Evolutionary conservation across 192 early-diverging fungal genomes (phyloP).

Genomic region (Coemansia sp.): DNA sequence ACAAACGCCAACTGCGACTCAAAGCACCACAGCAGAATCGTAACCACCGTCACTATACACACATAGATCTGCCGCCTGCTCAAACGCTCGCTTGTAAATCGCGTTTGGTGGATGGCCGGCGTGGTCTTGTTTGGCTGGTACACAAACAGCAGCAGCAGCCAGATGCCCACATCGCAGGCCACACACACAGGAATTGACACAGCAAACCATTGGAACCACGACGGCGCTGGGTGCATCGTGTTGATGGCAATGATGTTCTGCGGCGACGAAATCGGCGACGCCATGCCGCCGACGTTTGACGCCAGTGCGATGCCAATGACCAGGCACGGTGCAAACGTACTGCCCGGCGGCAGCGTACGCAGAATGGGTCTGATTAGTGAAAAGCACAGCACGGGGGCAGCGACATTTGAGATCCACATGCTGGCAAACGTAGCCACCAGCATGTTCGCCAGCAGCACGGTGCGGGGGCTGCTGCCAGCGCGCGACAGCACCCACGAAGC

Average conservation of each 20-base stretch:
- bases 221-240: slow-evolving; percentile 84
- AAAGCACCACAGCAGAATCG: slow-evolving; percentile 89
- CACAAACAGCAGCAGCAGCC: slow-evolving; percentile 76
- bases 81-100: slow-evolving; percentile 40
- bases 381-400: slow-evolving; percentile 95
- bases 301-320: slow-evolving; percentile 97
- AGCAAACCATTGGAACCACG: slow-evolving; percentile 90
- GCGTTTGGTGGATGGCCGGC: slow-evolving; percentile 59
- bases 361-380: slow-evolving; percentile 92
- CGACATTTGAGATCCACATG: slow-evolving; percentile 99
- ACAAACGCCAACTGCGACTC: slow-evolving; percentile 69
- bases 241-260: slow-evolving; percentile 96
- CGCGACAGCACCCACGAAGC: slow-evolving; percentile 85
- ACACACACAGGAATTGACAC: slow-evolving; percentile 86
- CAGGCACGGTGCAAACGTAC: slow-evolving; percentile 79
- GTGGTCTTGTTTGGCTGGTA: slow-evolving; percentile 75
- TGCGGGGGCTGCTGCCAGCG: slow-evolving; percentile 83
- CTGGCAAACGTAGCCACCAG: slow-evolving; percentile 93
- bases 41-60: slow-evolving; percentile 65
- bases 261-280: slow-evolving; percentile 94
- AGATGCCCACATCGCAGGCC: slow-evolving; percentile 75
- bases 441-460: slow-evolving; percentile 91
- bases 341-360: slow-evolving; percentile 79
- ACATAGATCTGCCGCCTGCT: slow-evolving; percentile 75
- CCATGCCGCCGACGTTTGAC: slow-evolving; percentile 96